Percentiles rank a stretch among this genome's conserved stretches.
Conservation (phyloP, 225 moss, liverwort and hornwort species). For the Neckera pumila region DNA sequence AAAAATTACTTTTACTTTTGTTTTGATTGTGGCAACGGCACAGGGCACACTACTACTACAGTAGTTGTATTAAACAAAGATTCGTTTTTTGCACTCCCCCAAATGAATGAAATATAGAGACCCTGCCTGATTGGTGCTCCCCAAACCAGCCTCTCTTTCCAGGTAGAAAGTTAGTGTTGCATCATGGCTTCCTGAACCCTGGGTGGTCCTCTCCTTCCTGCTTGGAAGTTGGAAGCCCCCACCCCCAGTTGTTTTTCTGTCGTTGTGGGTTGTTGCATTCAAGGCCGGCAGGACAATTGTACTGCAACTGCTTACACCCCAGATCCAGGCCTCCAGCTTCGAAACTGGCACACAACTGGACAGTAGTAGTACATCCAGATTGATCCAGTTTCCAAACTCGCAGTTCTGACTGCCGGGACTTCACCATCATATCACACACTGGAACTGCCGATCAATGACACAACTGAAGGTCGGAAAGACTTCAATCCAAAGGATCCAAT, state of each 20-base stretch:
- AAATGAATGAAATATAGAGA: background rate
- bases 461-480: background rate
- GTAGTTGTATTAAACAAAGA: too few relatives aligned
- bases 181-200: too few relatives aligned
- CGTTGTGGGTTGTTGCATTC: background rate
- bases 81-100: too few relatives aligned
- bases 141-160: too few relatives aligned
- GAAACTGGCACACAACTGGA: background rate
- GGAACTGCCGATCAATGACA: background rate
- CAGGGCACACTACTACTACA: too few relatives aligned
- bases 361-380: background rate
- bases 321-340: background rate
- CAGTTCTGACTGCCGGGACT: background rate
- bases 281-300: background rate
- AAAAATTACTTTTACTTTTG: too few relatives aligned
- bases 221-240: too few relatives aligned
- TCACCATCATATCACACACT: background rate
- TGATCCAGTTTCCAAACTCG: conserved; percentile 1
- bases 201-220: too few relatives aligned
- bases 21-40: too few relatives aligned
- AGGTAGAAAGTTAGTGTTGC: too few relatives aligned
- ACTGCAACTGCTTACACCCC: background rate
- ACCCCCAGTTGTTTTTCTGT: background rate
- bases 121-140: background rate
- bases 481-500: background rate